phyloP scores from a whole-genome alignment of 179 eudicot species.

The Patellifolia procumbens region DNA sequence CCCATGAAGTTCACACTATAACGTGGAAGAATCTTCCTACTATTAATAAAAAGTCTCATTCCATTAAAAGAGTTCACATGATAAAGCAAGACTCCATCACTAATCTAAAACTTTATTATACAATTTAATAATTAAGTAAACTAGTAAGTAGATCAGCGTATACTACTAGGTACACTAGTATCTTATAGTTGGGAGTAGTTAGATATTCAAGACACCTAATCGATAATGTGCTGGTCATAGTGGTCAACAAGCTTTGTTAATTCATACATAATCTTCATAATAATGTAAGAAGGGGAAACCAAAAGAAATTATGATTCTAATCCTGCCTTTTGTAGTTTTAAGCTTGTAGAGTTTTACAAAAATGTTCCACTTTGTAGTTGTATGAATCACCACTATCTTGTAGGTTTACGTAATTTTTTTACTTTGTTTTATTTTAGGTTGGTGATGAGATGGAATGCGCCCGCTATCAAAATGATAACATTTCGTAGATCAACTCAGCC shows the following conservation, averaged over 20 bases:
- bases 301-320: background rate
- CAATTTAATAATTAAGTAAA: too few species aligned
- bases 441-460: too few species aligned
- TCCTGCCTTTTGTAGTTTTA: background rate
- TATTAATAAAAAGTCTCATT: background rate
- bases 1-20: conserved; percentile 12
- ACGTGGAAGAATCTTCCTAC: conserved; percentile 5
- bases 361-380: too few species aligned
- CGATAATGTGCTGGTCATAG: background rate
- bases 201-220: background rate
- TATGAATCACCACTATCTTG: too few species aligned
- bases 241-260: background rate
- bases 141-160: too few species aligned
- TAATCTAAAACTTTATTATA: background rate
- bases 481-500: too few species aligned
- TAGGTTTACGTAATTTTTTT: background rate
- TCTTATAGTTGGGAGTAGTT: conserved; percentile 1
- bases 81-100: background rate
- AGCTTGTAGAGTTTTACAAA: background rate
- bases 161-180: background rate
- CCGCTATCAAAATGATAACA: too few species aligned
- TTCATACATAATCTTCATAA: background rate
- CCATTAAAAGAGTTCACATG: background rate
- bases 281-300: background rate
- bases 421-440: too few species aligned